Base-by-base conservation (phyloP, 2,329 filamentous ascomycete species). In the Alternaria metachromatica region DNA sequence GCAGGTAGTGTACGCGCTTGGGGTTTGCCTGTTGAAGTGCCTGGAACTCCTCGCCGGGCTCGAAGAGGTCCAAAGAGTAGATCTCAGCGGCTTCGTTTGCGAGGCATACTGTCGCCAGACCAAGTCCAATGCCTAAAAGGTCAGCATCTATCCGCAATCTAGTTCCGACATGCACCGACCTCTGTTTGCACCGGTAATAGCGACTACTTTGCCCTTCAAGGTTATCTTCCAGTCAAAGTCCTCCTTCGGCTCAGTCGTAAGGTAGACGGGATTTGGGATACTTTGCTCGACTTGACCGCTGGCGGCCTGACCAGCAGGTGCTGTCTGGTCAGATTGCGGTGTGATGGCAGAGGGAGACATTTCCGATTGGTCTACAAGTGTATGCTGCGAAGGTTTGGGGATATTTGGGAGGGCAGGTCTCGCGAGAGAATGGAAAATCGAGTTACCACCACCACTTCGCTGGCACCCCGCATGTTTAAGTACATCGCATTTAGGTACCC, bases 21-120 rank as follows among this genome's bases (percentile, higher is more conserved):
- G 82, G 80, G 67, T 82, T 80, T 6, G 77, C 74, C 66, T 83
- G 82, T 49, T 78, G 73, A 4, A 83, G 75, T 9, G 74, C 74
- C 37, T 76, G 72, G 63, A 86, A 84, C 13, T 85, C 83, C 21
- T 84, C 81, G 26, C 82, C 82, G 0, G 81, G 77, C 45, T 83
- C 81, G 57, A 81, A 81, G 45, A 86, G 80, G 63, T 85, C 83
- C 48, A 87, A 81, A 4, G 83, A 85, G 72, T 83, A 85, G 46
- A 86, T 77, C 33, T 78, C 78, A n/a, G 75, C 71, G 6, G 83
- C 84, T 21, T 80, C 82, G 62, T 86, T 86, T 26, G 72, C 72
- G 11, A 86, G 81, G 66, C 83, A 85, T 59, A 79, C 79, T 76
- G 72, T 84, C 75, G 68, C 83, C 76, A 70, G 84, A 69, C 83